Percentiles rank a stretch among this genome's conserved stretches.
These are phyloP conservation scores for Rhynchospora breviuscula DNA, from an alignment of 176 grass and related monocot genomes.

Conservation along the genomic window DNA sequence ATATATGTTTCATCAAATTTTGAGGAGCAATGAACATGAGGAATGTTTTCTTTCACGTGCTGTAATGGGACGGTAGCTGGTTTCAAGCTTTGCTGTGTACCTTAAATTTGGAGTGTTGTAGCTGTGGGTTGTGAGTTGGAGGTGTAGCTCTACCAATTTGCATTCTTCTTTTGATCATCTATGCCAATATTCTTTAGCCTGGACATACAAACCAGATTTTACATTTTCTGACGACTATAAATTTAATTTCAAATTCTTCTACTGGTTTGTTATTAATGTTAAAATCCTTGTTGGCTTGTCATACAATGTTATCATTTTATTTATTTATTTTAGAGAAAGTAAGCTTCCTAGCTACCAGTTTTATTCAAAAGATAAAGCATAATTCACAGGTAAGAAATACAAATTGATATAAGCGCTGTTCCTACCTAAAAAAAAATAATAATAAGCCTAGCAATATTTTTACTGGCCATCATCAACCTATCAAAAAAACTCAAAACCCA, in stretches of 20 bases:
- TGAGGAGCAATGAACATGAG: neutral
- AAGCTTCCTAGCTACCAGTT: no score
- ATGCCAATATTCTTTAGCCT: no score
- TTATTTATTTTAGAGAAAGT: no score
- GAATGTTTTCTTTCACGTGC: conserved; percentile 1
- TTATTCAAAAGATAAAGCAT: no score
- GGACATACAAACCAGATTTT: neutral
- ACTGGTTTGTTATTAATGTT: neutral
- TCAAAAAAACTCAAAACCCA: no score
- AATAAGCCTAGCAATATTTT: no score
- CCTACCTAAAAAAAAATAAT: no score
- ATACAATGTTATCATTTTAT: neutral
- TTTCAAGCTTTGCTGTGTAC: neutral
- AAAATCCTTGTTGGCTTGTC: neutral
- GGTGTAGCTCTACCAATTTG: neutral
- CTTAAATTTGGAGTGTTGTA: neutral
- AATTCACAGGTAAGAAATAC: no score
- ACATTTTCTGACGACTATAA: neutral
- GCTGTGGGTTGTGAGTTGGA: neutral
- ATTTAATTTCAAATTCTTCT: neutral
- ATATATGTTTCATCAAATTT: neutral
- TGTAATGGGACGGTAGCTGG: conserved; percentile 2
- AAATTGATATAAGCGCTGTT: no score
- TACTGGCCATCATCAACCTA: no score
- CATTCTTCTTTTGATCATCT: neutral